A percentile compares a stretch with the other conserved stretches of the same genome.
Conservation (phyloP, 2,329 filamentous ascomycete species). For the Aspergillus ustus region DNA sequence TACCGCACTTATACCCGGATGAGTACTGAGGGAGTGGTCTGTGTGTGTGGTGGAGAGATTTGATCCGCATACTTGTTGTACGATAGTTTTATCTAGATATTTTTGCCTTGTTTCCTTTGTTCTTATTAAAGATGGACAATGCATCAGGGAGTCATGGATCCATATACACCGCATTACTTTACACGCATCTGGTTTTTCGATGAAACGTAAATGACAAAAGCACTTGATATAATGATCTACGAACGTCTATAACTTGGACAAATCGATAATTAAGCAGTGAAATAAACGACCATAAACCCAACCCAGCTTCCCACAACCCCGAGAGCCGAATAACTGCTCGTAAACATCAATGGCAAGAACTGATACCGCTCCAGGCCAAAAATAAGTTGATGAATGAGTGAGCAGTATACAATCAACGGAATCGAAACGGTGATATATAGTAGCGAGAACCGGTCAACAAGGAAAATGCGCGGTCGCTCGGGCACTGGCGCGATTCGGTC, state of each 20-base stretch:
- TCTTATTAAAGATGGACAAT: neutral
- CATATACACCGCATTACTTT: neutral
- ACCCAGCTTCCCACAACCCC: conserved; percentile 97
- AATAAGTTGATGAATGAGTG: conserved; percentile 77
- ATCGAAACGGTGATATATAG: conserved; percentile 89
- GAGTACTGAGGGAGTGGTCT: neutral
- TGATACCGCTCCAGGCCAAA: conserved; percentile 77
- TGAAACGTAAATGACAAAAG: neutral
- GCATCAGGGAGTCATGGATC: neutral
- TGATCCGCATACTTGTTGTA: conserved; percentile 13
- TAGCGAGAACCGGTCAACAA: conserved; percentile 88
- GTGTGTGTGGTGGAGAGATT: neutral
- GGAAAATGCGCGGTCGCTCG: conserved; percentile 77
- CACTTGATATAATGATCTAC: neutral
- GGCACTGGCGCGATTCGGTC: conserved; percentile 86
- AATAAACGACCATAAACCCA: conserved; percentile 91
- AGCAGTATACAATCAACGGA: conserved; percentile 86
- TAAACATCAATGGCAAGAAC: conserved; percentile 96
- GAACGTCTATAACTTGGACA: neutral
- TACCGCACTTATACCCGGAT: neutral
- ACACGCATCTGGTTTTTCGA: neutral
- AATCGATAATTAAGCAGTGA: conserved; percentile 52
- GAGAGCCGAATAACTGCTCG: conserved; percentile 88
- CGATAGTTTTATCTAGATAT: conserved; percentile 10
- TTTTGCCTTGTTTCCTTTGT: conserved; percentile 14